Conservation (phyloP, 148 eudicot genomes). For the Chenopodium berlandieri region DNA sequence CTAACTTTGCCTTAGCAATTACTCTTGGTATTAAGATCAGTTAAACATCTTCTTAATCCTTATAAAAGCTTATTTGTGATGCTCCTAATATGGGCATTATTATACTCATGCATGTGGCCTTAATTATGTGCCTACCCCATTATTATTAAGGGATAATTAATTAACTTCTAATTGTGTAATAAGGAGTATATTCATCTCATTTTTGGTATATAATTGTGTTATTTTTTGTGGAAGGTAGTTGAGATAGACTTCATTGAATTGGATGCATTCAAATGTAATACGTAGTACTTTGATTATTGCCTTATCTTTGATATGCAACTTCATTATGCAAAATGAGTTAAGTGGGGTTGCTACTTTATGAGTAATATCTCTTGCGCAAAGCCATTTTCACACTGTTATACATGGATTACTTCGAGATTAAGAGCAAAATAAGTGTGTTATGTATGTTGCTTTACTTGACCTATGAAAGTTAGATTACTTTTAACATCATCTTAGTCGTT, state of each 20-base stretch:
- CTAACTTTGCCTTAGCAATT: slow-evolving; percentile 17
- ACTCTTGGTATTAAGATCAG: neutral
- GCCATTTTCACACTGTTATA: no score
- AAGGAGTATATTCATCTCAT: neutral
- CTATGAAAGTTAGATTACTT: no score
- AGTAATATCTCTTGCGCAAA: no score
- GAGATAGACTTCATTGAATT: neutral
- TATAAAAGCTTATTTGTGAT: slow-evolving; percentile 18
- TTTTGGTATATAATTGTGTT: neutral
- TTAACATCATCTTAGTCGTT: no score
- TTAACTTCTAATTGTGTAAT: neutral
- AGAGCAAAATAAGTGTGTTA: no score
- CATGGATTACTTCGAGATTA: no score
- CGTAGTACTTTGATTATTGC: neutral
- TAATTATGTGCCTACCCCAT: neutral
- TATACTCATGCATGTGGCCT: slow-evolving; percentile 15
- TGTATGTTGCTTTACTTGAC: no score
- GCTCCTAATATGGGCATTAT: slow-evolving; percentile 20
- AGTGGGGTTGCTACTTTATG: neutral
- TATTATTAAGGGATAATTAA: neutral
- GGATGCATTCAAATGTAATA: neutral
- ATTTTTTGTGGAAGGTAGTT: neutral
- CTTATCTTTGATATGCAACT: neutral
- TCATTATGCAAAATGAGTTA: neutral
- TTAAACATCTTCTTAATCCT: slow-evolving; percentile 26